Evolutionary conservation across 1,284 basidiomycete genomes (phyloP).

Genomic region (Cryptococcus floricola): DNA sequence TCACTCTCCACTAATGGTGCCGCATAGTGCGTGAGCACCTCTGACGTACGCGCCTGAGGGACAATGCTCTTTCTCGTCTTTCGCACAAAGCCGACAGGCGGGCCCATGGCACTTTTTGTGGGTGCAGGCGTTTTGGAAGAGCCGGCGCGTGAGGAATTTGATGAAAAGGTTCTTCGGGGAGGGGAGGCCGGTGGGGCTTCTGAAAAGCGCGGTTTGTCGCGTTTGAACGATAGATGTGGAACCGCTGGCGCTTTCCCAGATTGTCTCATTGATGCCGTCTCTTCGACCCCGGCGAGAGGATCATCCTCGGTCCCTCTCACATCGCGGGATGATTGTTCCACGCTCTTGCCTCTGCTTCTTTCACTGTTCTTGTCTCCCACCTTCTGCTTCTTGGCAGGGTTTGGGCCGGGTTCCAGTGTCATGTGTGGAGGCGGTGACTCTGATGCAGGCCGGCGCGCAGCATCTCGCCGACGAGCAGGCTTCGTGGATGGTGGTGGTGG

Average conservation of each 20-base stretch:
- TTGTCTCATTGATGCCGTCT: constrained; percentile 14
- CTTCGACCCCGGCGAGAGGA: constrained; percentile 11
- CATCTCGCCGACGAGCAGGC: constrained; percentile 37
- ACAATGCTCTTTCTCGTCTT: constrained; percentile 27
- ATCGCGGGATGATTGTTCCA: constrained; percentile 8
- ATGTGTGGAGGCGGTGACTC: constrained; percentile 17
- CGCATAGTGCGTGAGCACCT: constrained; percentile 43
- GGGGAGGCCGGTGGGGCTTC: constrained; percentile 30
- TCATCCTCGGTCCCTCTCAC: constrained; percentile 7
- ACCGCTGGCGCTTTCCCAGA: constrained; percentile 7
- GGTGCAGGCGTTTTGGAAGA: constrained; percentile 2
- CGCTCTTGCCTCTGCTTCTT: constrained; percentile 10
- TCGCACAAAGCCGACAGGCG: constrained; percentile 23
- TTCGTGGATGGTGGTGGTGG: constrained; percentile 42
- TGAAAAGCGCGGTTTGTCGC: constrained; percentile 13
- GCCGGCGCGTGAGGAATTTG: constrained; percentile 12
- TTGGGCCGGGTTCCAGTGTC: background rate
- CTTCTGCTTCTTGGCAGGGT: constrained; percentile 7
- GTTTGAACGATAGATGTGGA: constrained; percentile 15
- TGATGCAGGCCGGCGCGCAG: constrained; percentile 23
- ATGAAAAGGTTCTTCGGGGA: constrained; percentile 20
- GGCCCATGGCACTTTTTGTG: constrained; percentile 21
- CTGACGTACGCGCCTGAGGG: constrained; percentile 8
- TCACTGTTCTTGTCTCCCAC: too few species aligned
- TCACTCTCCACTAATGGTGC: constrained; percentile 58